Evolutionary conservation across 306 rosid species (phyloP).

Genomic region (Prunus armeniaca): DNA sequence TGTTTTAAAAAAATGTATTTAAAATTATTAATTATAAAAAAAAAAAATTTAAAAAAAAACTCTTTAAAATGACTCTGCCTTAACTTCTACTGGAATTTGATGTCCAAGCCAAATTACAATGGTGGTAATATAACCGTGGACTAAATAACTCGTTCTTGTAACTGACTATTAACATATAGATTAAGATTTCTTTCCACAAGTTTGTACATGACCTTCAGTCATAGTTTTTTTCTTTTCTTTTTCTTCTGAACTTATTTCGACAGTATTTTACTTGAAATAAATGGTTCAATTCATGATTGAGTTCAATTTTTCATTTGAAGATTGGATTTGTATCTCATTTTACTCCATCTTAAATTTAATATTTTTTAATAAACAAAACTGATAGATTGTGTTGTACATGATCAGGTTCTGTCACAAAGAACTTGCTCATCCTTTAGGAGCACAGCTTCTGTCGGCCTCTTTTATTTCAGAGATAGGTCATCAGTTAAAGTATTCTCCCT

Average conservation of each 20-base stretch:
- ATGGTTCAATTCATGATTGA: not conserved
- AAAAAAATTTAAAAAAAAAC: not conserved
- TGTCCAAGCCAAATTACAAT: not conserved
- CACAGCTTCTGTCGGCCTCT: constrained; percentile 42
- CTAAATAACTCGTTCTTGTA: not conserved
- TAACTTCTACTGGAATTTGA: not conserved
- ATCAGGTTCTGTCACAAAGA: constrained; percentile 59
- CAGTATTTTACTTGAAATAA: not conserved
- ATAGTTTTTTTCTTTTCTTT: not conserved
- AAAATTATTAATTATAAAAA: not conserved
- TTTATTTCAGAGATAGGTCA: constrained; percentile 45
- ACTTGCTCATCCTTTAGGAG: constrained; percentile 48
- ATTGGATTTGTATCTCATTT: not conserved
- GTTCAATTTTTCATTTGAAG: not conserved
- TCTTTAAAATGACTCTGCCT: too few relatives aligned
- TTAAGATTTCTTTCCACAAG: not conserved
- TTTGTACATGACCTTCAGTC: not conserved
- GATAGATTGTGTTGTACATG: constrained; percentile 23
- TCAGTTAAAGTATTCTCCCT: constrained; percentile 42
- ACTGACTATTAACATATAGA: not conserved
- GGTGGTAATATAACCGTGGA: not conserved
- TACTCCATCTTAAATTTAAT: not conserved
- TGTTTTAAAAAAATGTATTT: not conserved
- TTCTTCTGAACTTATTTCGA: not conserved
- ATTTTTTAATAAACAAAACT: not conserved